These are phyloP conservation scores for Metschnikowia borealis DNA, from an alignment of 805 yeast genomes.

Conservation along the genomic window DNA sequence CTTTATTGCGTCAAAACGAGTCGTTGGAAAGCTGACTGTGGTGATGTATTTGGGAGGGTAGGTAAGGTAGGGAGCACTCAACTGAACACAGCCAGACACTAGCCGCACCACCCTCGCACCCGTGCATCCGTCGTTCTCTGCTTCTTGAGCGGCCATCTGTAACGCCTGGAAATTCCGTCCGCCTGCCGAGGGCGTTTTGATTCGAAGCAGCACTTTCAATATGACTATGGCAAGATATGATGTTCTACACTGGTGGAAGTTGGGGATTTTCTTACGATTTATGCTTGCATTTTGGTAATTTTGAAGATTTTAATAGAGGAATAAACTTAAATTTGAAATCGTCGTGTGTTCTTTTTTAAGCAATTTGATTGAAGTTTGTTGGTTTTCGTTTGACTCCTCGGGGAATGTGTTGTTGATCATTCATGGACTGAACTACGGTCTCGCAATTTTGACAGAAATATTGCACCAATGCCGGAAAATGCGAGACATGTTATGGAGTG, in stretches of 20 bases:
- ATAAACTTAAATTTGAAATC: not conserved
- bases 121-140: not conserved
- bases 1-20: not conserved
- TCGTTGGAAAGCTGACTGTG: not conserved
- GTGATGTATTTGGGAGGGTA: not conserved
- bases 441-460: not conserved
- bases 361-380: not conserved
- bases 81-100: slow-evolving; percentile 1
- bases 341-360: not conserved
- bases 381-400: not conserved
- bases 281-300: too few relatives aligned
- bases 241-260: not conserved
- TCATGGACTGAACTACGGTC: not conserved
- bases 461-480: not conserved
- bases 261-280: too few relatives aligned
- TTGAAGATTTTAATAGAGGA: too few relatives aligned
- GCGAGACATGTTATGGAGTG: not conserved
- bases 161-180: not conserved
- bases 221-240: too few relatives aligned
- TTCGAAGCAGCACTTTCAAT: not conserved
- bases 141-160: not conserved
- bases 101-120: not conserved
- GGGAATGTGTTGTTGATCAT: not conserved
- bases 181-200: not conserved
- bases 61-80: not conserved